Conservation (phyloP, 805 yeast species). For the Candida rishiriensis region DNA sequence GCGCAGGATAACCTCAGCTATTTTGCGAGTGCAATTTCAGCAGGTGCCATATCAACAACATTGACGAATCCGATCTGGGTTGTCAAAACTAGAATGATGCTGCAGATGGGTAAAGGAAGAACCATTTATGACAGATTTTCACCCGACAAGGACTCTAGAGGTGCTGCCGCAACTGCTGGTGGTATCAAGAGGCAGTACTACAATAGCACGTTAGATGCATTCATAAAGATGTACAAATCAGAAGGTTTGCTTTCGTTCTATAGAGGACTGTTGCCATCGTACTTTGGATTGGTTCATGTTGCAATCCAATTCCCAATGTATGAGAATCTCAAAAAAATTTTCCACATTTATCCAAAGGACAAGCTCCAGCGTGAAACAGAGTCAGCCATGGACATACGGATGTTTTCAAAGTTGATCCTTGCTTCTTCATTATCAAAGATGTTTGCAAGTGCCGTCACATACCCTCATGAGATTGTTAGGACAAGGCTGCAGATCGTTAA, state of each 20-base stretch:
- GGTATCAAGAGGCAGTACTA: conserved; percentile 39
- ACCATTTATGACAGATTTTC: conserved; percentile 34
- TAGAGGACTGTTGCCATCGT: conserved; percentile 85
- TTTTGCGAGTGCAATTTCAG: conserved; percentile 68
- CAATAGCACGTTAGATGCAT: conserved; percentile 79
- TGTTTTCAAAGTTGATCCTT: conserved; percentile 40
- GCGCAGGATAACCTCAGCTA: conserved; percentile 33
- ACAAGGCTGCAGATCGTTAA: conserved; percentile 75
- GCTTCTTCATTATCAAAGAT: conserved; percentile 84
- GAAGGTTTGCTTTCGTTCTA: conserved; percentile 85
- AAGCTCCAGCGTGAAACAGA: conserved; percentile 1
- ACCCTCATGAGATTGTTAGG: conserved; percentile 93
- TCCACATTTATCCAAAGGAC: conserved; percentile 26
- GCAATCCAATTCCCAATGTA: conserved; percentile 96
- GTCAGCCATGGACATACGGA: conserved; percentile 5
- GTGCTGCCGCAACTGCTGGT: conserved; percentile 18
- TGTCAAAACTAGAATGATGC: conserved; percentile 90
- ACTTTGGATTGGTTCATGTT: conserved; percentile 87
- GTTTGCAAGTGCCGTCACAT: conserved; percentile 83
- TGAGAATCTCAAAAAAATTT: conserved; percentile 65
- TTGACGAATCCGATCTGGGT: conserved; percentile 97
- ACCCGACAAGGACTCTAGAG: conserved; percentile 6
- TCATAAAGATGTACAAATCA: conserved; percentile 64
- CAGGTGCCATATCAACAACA: conserved; percentile 83
- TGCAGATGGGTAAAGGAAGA: conserved; percentile 55